These are phyloP conservation scores for Diospyros kaki DNA, from an alignment of 148 eudicot genomes.

Conservation along the genomic window DNA sequence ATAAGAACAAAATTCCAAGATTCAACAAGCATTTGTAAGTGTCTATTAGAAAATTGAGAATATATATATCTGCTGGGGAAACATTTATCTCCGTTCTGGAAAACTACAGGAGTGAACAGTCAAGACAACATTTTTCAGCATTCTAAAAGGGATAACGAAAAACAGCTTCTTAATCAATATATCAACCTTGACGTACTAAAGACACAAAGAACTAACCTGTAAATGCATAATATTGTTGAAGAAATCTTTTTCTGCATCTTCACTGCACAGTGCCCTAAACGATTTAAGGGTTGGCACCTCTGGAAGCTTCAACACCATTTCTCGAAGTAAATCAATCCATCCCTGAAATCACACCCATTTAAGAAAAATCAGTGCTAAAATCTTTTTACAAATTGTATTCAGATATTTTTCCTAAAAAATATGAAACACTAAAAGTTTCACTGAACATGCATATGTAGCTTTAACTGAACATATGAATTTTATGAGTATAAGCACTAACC, in stretches of 20 bases:
- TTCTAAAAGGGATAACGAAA: neutral
- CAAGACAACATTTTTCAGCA: neutral
- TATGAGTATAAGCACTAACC: no score
- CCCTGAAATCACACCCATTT: slow-evolving; percentile 40
- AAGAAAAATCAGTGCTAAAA: neutral
- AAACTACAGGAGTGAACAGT: no score
- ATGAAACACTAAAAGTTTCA: neutral
- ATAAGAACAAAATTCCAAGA: no score
- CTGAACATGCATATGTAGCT: neutral
- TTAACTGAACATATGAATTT: no score
- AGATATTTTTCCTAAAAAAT: neutral
- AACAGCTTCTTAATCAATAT: neutral
- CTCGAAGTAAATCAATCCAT: slow-evolving; percentile 79
- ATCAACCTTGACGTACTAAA: neutral
- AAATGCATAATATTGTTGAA: slow-evolving; percentile 76
- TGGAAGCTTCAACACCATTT: slow-evolving; percentile 81
- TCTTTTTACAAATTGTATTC: neutral
- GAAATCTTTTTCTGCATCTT: slow-evolving; percentile 89
- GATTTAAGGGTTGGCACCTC: slow-evolving; percentile 44
- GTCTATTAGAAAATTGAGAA: no score
- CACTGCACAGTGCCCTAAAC: slow-evolving; percentile 55
- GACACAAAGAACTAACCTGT: slow-evolving; percentile 46
- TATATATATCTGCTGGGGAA: no score
- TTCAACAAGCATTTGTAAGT: no score
- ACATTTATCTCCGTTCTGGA: no score